These are phyloP conservation scores for Lasiosphaeria ovina DNA, from an alignment of 495 filamentous ascomycete species.

Conservation along the genomic window DNA sequence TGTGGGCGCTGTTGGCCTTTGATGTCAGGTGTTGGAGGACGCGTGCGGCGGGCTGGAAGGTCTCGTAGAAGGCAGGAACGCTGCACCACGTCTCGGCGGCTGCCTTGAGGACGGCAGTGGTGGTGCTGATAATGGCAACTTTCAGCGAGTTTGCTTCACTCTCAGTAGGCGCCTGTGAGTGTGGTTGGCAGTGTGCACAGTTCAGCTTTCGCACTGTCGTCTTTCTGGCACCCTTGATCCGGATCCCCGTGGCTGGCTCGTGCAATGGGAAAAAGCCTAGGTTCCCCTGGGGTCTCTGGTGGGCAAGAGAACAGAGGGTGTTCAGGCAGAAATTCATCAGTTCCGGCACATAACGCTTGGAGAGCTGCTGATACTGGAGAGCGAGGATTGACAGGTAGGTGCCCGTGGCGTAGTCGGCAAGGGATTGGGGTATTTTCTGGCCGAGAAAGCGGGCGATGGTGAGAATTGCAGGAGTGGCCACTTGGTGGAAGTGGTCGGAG, in stretches of 20 bases:
- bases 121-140: conserved; percentile 56
- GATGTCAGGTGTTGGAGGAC: conserved; percentile 54
- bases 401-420: conserved; percentile 68
- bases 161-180: conserved; percentile 18
- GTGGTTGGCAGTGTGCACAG: conserved; percentile 52
- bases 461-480: conserved; percentile 84
- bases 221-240: conserved; percentile 40
- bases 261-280: conserved; percentile 63
- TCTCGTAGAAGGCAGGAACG: conserved; percentile 70
- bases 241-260: conserved; percentile 53
- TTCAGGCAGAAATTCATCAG: conserved; percentile 77
- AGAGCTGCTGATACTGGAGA: conserved; percentile 74
- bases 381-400: conserved; percentile 75
- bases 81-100: conserved; percentile 63
- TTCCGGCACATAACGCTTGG: conserved; percentile 86
- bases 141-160: conserved; percentile 50
- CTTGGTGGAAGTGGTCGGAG: conserved; percentile 92
- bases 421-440: conserved; percentile 61
- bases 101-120: conserved; percentile 54
- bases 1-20: conserved; percentile 49
- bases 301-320: conserved; percentile 67
- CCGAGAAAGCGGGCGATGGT: conserved; percentile 79
- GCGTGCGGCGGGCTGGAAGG: conserved; percentile 59
- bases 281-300: conserved; percentile 41
- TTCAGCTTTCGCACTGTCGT: conserved; percentile 40